Conservation (phyloP, 2,329 filamentous ascomycete species). For the Colletotrichum limetticola region DNA sequence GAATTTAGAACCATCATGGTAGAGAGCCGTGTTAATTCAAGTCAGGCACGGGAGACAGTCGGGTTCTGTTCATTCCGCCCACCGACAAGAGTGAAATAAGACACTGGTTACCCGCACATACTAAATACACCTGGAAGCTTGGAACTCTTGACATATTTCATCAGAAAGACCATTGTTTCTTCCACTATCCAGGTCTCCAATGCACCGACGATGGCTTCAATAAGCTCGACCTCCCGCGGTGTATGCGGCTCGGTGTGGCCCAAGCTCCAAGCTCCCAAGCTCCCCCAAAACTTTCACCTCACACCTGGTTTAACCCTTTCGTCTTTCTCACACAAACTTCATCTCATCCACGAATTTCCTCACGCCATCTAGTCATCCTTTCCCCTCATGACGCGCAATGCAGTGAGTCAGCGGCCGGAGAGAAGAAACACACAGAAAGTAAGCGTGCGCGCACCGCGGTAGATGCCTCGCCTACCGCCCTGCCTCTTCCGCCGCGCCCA, state of each 20-base stretch:
- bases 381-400: neutral
- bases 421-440: neutral
- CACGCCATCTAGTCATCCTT: neutral
- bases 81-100: neutral
- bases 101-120: neutral
- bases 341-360: neutral
- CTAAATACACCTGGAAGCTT: neutral
- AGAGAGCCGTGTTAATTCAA: neutral
- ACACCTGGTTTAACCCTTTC: neutral
- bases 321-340: neutral
- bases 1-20: neutral
- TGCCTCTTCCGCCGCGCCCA: constrained; percentile 65
- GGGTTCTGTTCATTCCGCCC: neutral
- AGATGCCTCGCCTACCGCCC: constrained; percentile 73
- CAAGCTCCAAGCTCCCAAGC: constrained; percentile 14
- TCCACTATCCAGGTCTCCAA: neutral
- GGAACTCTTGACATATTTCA: neutral
- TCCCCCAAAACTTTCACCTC: neutral
- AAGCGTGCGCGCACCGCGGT: neutral
- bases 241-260: constrained; percentile 7
- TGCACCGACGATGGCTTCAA: neutral
- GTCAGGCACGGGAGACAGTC: neutral
- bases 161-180: neutral
- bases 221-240: neutral
- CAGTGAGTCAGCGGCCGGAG: neutral